Evolutionary conservation across 805 yeast genomes (phyloP).

Genomic region (Blastobotrys muscicola): DNA sequence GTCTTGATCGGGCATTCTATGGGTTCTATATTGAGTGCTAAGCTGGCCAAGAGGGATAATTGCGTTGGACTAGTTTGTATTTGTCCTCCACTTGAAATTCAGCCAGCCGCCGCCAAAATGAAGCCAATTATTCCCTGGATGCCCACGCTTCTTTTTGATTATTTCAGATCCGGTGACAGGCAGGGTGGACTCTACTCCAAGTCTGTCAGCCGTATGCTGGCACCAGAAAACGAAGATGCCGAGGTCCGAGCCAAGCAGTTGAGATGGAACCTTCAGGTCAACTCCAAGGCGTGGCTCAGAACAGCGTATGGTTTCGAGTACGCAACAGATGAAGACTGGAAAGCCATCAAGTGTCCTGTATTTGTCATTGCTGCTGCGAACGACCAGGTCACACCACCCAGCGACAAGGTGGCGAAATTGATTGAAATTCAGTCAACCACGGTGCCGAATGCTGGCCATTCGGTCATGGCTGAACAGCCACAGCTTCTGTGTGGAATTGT

Average conservation of each 20-base stretch:
- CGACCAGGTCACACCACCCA: conserved; percentile 48
- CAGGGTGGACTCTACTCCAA: conserved; percentile 49
- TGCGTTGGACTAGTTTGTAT: conserved; percentile 27
- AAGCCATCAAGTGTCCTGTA: conserved; percentile 33
- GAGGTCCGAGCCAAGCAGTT: conserved; percentile 47
- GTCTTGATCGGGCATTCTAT: conserved; percentile 59
- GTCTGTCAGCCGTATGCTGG: conserved; percentile 51
- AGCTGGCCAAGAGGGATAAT: conserved; percentile 28
- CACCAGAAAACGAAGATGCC: conserved; percentile 24
- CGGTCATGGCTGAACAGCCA: conserved; percentile 53
- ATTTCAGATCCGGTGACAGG: conserved; percentile 51
- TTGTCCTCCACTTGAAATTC: conserved; percentile 26
- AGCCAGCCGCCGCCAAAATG: conserved; percentile 9
- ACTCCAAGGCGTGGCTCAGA: conserved; percentile 43
- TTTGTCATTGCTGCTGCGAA: conserved; percentile 50
- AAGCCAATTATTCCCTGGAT: conserved; percentile 19
- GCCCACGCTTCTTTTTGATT: conserved; percentile 37
- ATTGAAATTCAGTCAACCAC: conserved; percentile 28
- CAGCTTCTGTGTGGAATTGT: conserved; percentile 54
- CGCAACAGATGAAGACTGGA: conserved; percentile 37
- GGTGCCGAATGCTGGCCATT: conserved; percentile 49
- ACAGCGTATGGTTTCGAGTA: conserved; percentile 44
- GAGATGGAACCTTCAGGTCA: conserved; percentile 61
- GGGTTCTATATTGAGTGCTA: conserved; percentile 52
- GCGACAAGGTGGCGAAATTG: conserved; percentile 26